A percentile compares a stretch with the other conserved stretches of the same genome.
These are phyloP conservation scores for Thalassia testudinum DNA, from an alignment of 116 monocot genomes.

Conservation along the genomic window DNA sequence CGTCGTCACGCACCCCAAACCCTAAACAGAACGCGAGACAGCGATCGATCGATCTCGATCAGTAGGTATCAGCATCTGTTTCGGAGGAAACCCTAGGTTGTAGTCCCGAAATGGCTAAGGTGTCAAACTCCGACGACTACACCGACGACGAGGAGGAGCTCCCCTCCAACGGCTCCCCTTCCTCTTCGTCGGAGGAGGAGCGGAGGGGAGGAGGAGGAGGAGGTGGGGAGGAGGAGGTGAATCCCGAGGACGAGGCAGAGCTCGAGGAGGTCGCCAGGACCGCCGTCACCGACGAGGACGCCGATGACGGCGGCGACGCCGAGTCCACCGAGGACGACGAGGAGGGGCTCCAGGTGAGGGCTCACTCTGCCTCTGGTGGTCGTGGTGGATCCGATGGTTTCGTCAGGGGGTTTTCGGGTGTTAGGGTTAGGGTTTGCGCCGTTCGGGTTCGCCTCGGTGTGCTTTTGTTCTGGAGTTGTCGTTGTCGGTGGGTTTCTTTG, in stretches of 20 bases:
- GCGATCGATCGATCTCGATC: no score
- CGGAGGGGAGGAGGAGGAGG: slow-evolving; percentile 12
- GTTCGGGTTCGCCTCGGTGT: no score
- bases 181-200: slow-evolving; percentile 24
- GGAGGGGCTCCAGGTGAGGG: slow-evolving; percentile 18
- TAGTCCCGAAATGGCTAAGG: slow-evolving; percentile 45
- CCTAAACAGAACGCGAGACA: no score
- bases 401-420: no score
- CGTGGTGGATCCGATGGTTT: no score
- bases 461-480: no score
- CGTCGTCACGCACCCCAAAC: not conserved
- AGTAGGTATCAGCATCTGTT: no score
- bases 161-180: slow-evolving; percentile 6
- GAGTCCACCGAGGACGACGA: slow-evolving; percentile 68
- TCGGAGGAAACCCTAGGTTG: not conserved
- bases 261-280: slow-evolving; percentile 46
- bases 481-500: no score
- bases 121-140: slow-evolving; percentile 36
- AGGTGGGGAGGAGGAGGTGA: slow-evolving; percentile 40
- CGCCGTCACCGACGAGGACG: slow-evolving; percentile 36
- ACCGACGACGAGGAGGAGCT: slow-evolving; percentile 39
- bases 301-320: slow-evolving; percentile 10
- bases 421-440: no score
- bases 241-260: slow-evolving; percentile 81
- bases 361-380: not conserved